phyloP scores from a whole-genome alignment of 2,329 filamentous ascomycete species.

The Penicillium sp. region DNA sequence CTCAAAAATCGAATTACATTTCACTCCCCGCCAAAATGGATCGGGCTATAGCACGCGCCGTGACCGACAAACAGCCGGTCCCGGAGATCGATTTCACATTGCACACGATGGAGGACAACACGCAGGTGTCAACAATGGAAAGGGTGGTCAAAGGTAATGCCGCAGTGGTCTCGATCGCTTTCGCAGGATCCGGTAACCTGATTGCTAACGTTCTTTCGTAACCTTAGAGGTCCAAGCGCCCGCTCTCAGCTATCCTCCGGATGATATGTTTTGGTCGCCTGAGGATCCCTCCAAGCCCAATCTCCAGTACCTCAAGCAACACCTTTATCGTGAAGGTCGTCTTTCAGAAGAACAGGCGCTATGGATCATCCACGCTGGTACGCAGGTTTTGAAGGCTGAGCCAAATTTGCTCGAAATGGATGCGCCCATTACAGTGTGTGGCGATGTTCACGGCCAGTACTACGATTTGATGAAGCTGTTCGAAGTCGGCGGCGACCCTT shows the following conservation, averaged over 20 bases:
- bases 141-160: conserved; percentile 92
- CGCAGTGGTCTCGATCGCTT: conserved; percentile 6
- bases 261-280: conserved; percentile 92
- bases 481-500: conserved; percentile 93
- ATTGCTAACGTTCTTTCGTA: conserved; percentile 19
- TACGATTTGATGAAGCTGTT: conserved; percentile 99
- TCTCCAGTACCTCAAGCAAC: conserved; percentile 92
- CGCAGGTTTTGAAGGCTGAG: conserved; percentile 81
- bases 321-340: conserved; percentile 96
- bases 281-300: conserved; percentile 84
- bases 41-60: conserved; percentile 70
- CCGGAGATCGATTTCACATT: conserved; percentile 98
- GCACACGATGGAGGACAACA: conserved; percentile 97
- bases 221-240: conserved; percentile 89
- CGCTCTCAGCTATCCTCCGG: conserved; percentile 84
- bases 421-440: conserved; percentile 96
- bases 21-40: conserved; percentile 36
- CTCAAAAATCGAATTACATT: conserved; percentile 1
- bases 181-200: background rate
- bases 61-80: conserved; percentile 89
- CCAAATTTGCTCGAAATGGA: conserved; percentile 99
- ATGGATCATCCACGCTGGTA: conserved; percentile 87
- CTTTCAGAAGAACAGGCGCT: conserved; percentile 96
- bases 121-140: conserved; percentile 90
- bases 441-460: conserved; percentile 97